phyloP scores from a whole-genome alignment of 129 eudicot genomes.

The Flaveria robusta region DNA sequence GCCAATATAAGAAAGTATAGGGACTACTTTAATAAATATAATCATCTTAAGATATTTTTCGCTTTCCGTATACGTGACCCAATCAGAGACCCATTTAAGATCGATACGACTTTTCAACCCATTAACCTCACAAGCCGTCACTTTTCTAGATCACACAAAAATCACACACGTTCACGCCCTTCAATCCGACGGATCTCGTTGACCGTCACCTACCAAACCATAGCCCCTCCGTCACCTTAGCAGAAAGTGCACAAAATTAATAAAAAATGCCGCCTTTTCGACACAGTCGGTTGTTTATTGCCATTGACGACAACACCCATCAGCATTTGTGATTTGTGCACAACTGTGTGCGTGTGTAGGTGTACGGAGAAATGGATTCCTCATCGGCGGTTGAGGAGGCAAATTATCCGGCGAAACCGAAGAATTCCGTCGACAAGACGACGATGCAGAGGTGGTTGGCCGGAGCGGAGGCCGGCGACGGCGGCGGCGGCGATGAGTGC shows the following conservation, averaged over 20 bases:
- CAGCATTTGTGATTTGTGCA: not conserved
- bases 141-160: not conserved
- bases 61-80: conserved; percentile 21
- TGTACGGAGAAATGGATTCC: conserved; percentile 29
- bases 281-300: conserved; percentile 38
- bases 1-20: too few relatives aligned
- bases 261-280: conserved; percentile 38
- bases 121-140: conserved; percentile 29
- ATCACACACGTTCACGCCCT: not conserved
- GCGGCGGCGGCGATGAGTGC: conserved; percentile 35
- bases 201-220: not conserved
- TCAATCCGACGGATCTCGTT: not conserved
- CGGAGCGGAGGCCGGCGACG: conserved; percentile 24
- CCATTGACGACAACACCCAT: conserved; percentile 10
- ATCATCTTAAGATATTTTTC: conserved; percentile 26
- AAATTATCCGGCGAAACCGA: conserved; percentile 25
- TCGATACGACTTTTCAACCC: not conserved
- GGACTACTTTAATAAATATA: not conserved
- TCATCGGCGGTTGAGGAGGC: conserved; percentile 40
- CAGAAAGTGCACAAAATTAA: conserved; percentile 29
- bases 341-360: not conserved
- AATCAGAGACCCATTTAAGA: conserved; percentile 37
- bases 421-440: conserved; percentile 2
- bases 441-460: conserved; percentile 29
- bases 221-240: not conserved